phyloP scores from a whole-genome alignment of 106 monocot genomes.

The Apostasia ramifera region DNA sequence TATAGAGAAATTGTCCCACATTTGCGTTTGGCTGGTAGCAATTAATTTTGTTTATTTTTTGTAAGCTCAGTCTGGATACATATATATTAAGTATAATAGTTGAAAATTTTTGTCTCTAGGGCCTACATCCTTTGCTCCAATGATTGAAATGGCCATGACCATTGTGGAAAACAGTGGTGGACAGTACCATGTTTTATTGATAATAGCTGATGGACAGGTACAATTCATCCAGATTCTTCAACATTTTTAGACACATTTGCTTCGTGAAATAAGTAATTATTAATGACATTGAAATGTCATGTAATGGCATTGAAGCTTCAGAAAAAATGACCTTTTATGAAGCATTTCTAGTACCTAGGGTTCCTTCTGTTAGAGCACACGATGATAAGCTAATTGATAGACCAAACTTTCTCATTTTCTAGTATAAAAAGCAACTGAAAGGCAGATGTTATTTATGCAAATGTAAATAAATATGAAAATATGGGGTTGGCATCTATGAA shows the following conservation, averaged over 20 bases:
- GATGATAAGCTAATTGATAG: too few relatives aligned
- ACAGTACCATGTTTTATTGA: constrained; percentile 80
- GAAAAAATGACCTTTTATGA: too few relatives aligned
- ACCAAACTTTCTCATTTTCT: too few relatives aligned
- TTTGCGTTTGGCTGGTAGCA: constrained; percentile 48
- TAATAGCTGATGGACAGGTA: constrained; percentile 95
- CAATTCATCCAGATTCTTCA: background rate
- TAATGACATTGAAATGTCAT: too few relatives aligned
- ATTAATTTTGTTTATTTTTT: constrained; percentile 1
- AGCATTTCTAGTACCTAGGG: too few relatives aligned
- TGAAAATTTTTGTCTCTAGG: constrained; percentile 19
- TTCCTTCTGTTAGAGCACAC: too few relatives aligned
- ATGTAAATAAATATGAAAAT: too few relatives aligned
- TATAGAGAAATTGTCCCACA: constrained; percentile 62
- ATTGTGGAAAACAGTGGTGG: constrained; percentile 66
- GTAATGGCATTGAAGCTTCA: too few relatives aligned
- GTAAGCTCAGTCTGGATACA: background rate
- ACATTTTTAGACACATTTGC: background rate
- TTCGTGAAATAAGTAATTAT: background rate
- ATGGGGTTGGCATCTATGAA: too few relatives aligned
- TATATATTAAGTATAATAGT: background rate
- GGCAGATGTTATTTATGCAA: too few relatives aligned
- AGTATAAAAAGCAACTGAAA: too few relatives aligned
- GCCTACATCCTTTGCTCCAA: constrained; percentile 76
- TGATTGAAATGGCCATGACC: constrained; percentile 70